Conservation (phyloP, 2,329 filamentous ascomycete species). For the Leptodontidium sp. region DNA sequence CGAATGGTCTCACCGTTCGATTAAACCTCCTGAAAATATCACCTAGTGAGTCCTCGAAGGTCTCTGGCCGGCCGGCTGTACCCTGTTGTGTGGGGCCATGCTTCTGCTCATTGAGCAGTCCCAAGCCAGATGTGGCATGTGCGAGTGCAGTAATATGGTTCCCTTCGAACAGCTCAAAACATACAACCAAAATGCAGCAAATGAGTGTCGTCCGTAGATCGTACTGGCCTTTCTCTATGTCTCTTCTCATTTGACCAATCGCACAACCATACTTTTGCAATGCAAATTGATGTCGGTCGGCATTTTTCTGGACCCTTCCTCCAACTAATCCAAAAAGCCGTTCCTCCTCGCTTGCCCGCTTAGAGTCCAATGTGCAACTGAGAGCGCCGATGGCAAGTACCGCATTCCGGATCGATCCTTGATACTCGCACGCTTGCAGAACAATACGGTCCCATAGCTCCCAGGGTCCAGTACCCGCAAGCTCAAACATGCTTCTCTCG, state of each 20-base stretch:
- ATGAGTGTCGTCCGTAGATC: constrained; percentile 8
- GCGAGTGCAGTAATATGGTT: constrained; percentile 1
- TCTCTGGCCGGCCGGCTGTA: background rate
- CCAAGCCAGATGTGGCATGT: constrained; percentile 9
- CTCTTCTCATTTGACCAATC: constrained; percentile 6
- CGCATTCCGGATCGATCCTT: constrained; percentile 11
- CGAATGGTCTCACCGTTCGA: constrained; percentile 3
- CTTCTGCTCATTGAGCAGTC: background rate
- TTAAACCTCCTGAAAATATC: constrained; percentile 11
- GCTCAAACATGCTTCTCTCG: constrained; percentile 17
- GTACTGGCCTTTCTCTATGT: constrained; percentile 1
- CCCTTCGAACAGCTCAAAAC: constrained; percentile 16
- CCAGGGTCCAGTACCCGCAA: constrained; percentile 11
- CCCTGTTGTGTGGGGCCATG: background rate
- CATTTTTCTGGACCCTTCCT: background rate
- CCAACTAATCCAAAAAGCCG: background rate
- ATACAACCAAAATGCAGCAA: constrained; percentile 17
- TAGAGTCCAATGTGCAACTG: background rate
- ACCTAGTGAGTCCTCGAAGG: background rate
- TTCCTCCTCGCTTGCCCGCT: background rate
- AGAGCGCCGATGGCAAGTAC: constrained; percentile 20
- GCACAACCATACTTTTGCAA: constrained; percentile 15
- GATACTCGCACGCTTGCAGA: constrained; percentile 15
- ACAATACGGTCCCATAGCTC: constrained; percentile 15
- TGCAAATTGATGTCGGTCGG: constrained; percentile 13